Evolutionary conservation across 495 filamentous ascomycete genomes (phyloP).

Genomic region (Sphaerosporella brunnea): DNA sequence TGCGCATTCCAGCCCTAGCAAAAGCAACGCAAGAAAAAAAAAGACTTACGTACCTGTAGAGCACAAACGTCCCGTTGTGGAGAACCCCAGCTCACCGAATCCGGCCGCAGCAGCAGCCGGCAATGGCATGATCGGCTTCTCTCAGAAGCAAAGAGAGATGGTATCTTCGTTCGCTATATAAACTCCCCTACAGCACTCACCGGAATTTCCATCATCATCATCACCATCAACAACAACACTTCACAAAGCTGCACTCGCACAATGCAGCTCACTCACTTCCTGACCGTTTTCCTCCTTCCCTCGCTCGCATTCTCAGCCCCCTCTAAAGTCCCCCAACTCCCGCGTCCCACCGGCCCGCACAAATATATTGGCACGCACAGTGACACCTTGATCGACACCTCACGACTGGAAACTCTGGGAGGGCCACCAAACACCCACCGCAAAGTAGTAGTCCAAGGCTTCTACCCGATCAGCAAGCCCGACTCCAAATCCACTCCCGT

Average conservation of each 20-base stretch:
- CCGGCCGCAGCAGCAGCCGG: too few relatives aligned
- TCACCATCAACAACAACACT: neutral
- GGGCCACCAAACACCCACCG: neutral
- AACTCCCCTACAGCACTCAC: too few relatives aligned
- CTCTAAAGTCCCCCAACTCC: neutral
- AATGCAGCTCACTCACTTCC: neutral
- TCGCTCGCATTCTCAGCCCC: neutral
- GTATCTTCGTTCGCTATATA: too few relatives aligned
- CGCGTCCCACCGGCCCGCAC: slow-evolving; percentile 1
- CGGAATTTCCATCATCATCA: too few relatives aligned
- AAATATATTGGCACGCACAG: neutral
- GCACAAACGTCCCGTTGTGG: too few relatives aligned
- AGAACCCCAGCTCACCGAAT: too few relatives aligned
- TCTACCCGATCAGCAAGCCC: slow-evolving; percentile 1
- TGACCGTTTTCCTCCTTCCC: neutral
- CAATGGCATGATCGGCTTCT: too few relatives aligned
- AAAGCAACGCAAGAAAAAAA: too few relatives aligned
- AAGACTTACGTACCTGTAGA: too few relatives aligned
- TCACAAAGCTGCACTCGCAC: neutral
- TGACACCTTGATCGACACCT: slow-evolving; percentile 2
- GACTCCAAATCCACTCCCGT: neutral
- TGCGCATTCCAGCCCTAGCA: too few relatives aligned
- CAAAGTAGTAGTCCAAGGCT: slow-evolving; percentile 1
- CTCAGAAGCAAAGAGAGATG: too few relatives aligned
- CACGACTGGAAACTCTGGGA: neutral